Evolutionary conservation across 2,329 filamentous ascomycete species (phyloP).

Genomic region (Diplodia seriata): DNA sequence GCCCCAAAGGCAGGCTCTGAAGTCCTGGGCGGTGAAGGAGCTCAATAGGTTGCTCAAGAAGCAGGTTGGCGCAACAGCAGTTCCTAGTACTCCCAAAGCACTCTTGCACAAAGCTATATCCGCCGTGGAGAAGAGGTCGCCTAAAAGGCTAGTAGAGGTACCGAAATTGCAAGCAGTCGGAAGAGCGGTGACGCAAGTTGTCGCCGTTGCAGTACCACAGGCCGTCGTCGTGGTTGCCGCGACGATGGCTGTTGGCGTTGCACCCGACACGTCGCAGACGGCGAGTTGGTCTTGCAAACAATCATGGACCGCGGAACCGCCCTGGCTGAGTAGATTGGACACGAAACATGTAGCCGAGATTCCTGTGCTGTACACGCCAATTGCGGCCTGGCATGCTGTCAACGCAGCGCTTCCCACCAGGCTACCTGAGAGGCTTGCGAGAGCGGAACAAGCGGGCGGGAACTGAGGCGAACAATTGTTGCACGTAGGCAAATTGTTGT

Average conservation of each 20-base stretch:
- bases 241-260: neutral
- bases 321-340: neutral
- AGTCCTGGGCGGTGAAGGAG: neutral
- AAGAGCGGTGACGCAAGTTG: constrained; percentile 9
- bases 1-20: neutral
- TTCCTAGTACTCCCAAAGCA: neutral
- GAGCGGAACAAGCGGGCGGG: neutral
- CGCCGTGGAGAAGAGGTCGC: neutral
- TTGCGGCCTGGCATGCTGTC: neutral
- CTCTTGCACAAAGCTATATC: neutral
- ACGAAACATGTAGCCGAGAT: neutral
- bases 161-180: neutral
- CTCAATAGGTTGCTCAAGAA: neutral
- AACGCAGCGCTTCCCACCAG: neutral
- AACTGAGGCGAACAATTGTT: neutral
- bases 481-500: constrained; percentile 7
- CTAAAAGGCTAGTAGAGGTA: neutral
- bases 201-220: constrained; percentile 1
- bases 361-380: neutral
- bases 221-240: neutral
- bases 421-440: neutral
- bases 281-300: neutral
- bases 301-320: neutral
- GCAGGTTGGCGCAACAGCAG: neutral
- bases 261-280: neutral